A percentile compares a stretch with the other conserved stretches of the same genome.
These are phyloP conservation scores for Paxillus rubicundulus DNA, from an alignment of 768 basidiomycete species.

Conservation along the genomic window DNA sequence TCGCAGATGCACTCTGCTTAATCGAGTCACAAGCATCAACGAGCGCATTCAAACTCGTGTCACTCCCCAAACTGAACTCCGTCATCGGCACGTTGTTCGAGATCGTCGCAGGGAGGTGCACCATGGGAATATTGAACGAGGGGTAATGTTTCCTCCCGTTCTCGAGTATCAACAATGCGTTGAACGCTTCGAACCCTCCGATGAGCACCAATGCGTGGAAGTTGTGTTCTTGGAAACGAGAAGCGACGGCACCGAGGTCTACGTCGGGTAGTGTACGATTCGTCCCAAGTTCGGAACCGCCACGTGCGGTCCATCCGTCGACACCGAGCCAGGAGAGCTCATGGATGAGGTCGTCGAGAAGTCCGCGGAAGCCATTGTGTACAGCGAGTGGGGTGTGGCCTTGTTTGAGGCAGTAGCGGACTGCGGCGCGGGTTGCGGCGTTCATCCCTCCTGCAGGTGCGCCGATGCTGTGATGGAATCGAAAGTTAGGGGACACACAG, in stretches of 20 bases:
- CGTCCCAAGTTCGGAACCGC: constrained; percentile 96
- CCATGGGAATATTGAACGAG: constrained; percentile 93
- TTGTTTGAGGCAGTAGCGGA: constrained; percentile 87
- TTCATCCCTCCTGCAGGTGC: constrained; percentile 99
- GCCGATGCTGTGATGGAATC: constrained; percentile 62
- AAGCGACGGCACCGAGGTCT: constrained; percentile 85
- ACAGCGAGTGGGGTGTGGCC: constrained; percentile 92
- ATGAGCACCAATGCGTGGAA: constrained; percentile 84
- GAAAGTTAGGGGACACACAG: background rate
- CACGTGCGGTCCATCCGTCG: constrained; percentile 93
- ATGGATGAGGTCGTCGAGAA: constrained; percentile 83
- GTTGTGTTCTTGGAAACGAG: constrained; percentile 84
- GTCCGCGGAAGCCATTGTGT: constrained; percentile 94
- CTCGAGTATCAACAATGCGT: constrained; percentile 72
- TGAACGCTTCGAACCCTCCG: constrained; percentile 96
- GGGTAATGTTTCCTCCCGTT: constrained; percentile 81
- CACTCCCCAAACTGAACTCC: constrained; percentile 92
- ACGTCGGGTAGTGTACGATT: constrained; percentile 85
- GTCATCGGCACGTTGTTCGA: constrained; percentile 98
- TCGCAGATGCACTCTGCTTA: constrained; percentile 97
- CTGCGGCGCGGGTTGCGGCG: constrained; percentile 92
- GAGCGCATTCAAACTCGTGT: constrained; percentile 96
- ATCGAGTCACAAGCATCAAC: constrained; percentile 98
- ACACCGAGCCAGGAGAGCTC: constrained; percentile 95
- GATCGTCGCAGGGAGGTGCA: constrained; percentile 93